Conservation (phyloP, 129 eudicot species). For the Cynara cardunculus region DNA sequence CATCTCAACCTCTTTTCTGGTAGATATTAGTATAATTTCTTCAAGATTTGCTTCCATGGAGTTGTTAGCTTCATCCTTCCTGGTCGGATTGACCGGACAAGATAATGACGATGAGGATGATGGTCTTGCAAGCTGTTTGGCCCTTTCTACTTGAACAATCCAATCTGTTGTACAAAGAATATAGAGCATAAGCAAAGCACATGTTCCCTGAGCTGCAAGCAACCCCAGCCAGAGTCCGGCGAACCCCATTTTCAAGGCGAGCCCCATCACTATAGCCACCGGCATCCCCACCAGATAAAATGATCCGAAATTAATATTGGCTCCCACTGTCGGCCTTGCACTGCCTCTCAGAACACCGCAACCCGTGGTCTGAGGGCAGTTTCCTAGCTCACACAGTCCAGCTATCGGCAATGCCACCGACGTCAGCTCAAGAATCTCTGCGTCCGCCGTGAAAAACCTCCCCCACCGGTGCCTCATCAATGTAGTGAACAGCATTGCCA, state of each 20-base stretch:
- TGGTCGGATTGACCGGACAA: background rate
- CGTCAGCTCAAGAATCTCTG: slow-evolving; percentile 63
- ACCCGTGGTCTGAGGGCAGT: slow-evolving; percentile 92
- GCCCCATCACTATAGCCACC: slow-evolving; percentile 73
- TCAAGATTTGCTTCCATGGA: slow-evolving; percentile 32
- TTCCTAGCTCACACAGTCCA: slow-evolving; percentile 89
- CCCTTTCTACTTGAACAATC: slow-evolving; percentile 65
- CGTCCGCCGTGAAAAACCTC: slow-evolving; percentile 60
- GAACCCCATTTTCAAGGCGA: slow-evolving; percentile 60
- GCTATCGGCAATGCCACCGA: slow-evolving; percentile 67
- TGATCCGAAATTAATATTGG: slow-evolving; percentile 86
- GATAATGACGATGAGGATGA: slow-evolving; percentile 14
- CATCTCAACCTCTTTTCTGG: slow-evolving; percentile 33
- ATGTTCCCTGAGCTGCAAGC: slow-evolving; percentile 84
- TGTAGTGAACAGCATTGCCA: slow-evolving; percentile 59
- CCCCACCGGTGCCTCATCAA: slow-evolving; percentile 78
- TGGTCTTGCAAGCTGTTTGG: slow-evolving; percentile 53
- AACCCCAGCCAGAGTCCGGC: slow-evolving; percentile 79
- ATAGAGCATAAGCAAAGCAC: slow-evolving; percentile 68
- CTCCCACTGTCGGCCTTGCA: slow-evolving; percentile 79
- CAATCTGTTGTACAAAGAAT: slow-evolving; percentile 74
- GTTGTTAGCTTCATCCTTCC: background rate
- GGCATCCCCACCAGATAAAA: slow-evolving; percentile 94
- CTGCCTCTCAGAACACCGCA: slow-evolving; percentile 90
- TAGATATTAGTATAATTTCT: slow-evolving; percentile 22